A percentile compares a stretch with the other conserved stretches of the same genome.
phyloP scores from a whole-genome alignment of 2,329 filamentous ascomycete genomes.

The Aspergillus phoenicis region DNA sequence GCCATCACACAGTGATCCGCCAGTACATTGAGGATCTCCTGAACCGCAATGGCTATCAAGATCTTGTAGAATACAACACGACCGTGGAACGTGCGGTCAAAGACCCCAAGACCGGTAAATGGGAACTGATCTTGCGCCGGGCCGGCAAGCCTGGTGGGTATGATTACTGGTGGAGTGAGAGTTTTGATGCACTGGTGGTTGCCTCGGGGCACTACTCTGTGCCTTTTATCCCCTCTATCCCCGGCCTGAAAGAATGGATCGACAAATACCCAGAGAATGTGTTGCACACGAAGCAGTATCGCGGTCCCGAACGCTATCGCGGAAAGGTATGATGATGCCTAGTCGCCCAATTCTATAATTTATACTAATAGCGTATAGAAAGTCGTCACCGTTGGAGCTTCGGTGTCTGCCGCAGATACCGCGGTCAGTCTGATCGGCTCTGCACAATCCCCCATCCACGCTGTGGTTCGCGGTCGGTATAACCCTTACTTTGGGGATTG shows the following conservation, averaged over 20 bases:
- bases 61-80: slow-evolving; percentile 53
- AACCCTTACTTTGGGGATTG: slow-evolving; percentile 60
- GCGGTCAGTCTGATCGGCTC: slow-evolving; percentile 55
- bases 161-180: slow-evolving; percentile 66
- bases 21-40: slow-evolving; percentile 61
- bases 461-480: slow-evolving; percentile 57
- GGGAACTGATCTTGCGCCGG: slow-evolving; percentile 57
- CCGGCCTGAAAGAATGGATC: slow-evolving; percentile 45
- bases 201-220: slow-evolving; percentile 64
- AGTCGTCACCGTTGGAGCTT: slow-evolving; percentile 65
- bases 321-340: slow-evolving; percentile 29
- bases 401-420: slow-evolving; percentile 66
- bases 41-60: slow-evolving; percentile 56
- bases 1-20: slow-evolving; percentile 61
- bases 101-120: slow-evolving; percentile 55
- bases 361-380: slow-evolving; percentile 41
- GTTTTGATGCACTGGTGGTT: slow-evolving; percentile 64
- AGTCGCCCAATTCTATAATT: too few relatives aligned
- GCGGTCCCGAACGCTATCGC: slow-evolving; percentile 42
- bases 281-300: slow-evolving; percentile 47
- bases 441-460: slow-evolving; percentile 53
- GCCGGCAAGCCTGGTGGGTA: slow-evolving; percentile 30
- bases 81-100: slow-evolving; percentile 60
- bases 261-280: slow-evolving; percentile 41
- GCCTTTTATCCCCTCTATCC: slow-evolving; percentile 53